Evolutionary conservation across 805 yeast species (phyloP), one percentile per base, ranked within the genome.

Genomic region (Metschnikowia cerradonensis): DNA sequence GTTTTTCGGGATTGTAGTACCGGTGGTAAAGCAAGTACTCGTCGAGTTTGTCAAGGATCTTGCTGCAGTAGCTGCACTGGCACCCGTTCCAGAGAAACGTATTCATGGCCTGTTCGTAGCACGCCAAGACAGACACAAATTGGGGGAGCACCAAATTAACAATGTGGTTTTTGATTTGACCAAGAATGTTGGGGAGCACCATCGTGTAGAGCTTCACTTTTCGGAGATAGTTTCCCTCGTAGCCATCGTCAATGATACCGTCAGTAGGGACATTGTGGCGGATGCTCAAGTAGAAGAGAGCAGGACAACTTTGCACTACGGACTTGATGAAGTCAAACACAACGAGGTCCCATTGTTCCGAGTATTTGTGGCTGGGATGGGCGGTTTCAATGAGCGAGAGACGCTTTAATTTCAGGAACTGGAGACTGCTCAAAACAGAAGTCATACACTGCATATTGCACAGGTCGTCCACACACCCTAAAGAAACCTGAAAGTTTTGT

Each of bases 31-130:
- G 77, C 44, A 86, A 64, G 56, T 76, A 86, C 14, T 77, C 72
- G 57, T 87, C 95, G 45, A 83, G 71, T 10, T 77, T 55, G 0
- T 77, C 76, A 22, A 86, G 64, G 38, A 69, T 70, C 47, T 68
- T 68, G 13, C 68, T 67, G 59, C 95, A 87, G 55, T 75, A 79
- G 0, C 56, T 53, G 61, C 95, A 87, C 36, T 75, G 76, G 63
- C 92, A 86, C 0, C 92, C 92, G 61, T 86, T 86, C 91, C 92
- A 87, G 22, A 87, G 64, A 46, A 87, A 55, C 54, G 84, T 86
- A 42, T 88, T 85, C 61, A 83, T 81, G 6, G 84, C 63, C 50
- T 83, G 84, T 56, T 87, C 95, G 62, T 86, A 87, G 53, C 88
- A 80, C 0, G 89, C 72, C 19, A 84, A 67, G 0, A 83, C 68